Evolutionary conservation across 129 eudicot species (phyloP), one percentile per base, ranked within the genome.

Genomic region (Centrapalus pauciflorus): DNA sequence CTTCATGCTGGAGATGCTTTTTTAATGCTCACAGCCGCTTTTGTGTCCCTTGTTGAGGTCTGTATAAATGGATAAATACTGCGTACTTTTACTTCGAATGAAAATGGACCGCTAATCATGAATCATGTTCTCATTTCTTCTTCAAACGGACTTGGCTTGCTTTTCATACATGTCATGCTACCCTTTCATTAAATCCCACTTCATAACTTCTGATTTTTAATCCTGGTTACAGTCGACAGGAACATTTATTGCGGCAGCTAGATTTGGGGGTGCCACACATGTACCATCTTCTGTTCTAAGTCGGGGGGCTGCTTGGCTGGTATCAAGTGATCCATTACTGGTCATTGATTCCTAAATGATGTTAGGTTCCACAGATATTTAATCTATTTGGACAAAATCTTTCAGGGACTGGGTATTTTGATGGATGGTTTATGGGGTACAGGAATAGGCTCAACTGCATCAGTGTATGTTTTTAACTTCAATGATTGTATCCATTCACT

Each of bases 301-400:
- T 52, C 99, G 99, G 3, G 99, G 99, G 19, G 84, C 81, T 28
- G 99, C 86, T 55, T 94, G 99, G 97, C 90, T 87, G 93, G 99
- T 94, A 77, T 25, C 80, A 41, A 73, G 43, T 45, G 35, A 80
- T 58, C 24, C 55, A 14, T 67, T 21, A 21, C 8, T 51, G 30
- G 55, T 38, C 33, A 63, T 16, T 62, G 14, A 28, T 38, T 40
- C 32, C 56, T 57, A 25, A 14, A 71, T 14, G 16, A 12, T 55
- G 45, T 32, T 26, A 5, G 24, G n/a, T 46, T 60, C 2, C 16
- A 29, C 12, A 14, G 16, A 0, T 21, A 23, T 49, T 30, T 38
- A 49, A 56, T 57, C 33, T 28, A 4, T 40, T 5, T 55, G 35
- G 23, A 46, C 33, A 21, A 52, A 30, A 51, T 56, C 29, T 73